phyloP scores from a whole-genome alignment of 495 filamentous ascomycete genomes.

The Aspergillus nanangensis region DNA sequence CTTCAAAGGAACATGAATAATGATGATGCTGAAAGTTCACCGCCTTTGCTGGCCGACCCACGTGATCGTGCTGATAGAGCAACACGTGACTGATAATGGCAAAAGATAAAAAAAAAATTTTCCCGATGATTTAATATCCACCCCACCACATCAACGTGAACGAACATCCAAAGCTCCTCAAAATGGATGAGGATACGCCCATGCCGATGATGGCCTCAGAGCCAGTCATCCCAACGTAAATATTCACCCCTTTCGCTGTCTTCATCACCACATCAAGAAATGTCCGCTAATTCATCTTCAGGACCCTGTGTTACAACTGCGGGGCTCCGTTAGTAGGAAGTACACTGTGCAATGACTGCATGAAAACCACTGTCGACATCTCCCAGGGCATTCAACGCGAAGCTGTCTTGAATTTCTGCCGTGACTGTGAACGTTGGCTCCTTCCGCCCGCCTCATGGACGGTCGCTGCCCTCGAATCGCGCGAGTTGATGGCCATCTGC shows the following conservation, averaged over 20 bases:
- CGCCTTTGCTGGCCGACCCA: too few species aligned
- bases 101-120: background rate
- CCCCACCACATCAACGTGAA: background rate
- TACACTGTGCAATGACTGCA: constrained; percentile 89
- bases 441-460: constrained; percentile 85
- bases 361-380: constrained; percentile 89
- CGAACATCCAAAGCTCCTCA: background rate
- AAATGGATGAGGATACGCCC: background rate
- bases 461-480: constrained; percentile 72
- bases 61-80: too few species aligned
- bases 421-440: constrained; percentile 92
- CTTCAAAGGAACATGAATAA: too few species aligned
- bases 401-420: constrained; percentile 75
- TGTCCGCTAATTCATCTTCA: constrained; percentile 20
- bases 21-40: too few species aligned
- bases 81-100: too few species aligned
- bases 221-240: background rate
- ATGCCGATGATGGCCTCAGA: background rate
- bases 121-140: background rate
- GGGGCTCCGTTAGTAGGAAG: constrained; percentile 91
- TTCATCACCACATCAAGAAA: too few species aligned
- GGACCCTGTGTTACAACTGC: constrained; percentile 93
- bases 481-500: constrained; percentile 87
- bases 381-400: constrained; percentile 87
- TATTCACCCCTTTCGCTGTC: background rate